Percentiles rank a stretch among this genome's conserved stretches.
phyloP scores from a whole-genome alignment of 176 grass and related monocot genomes.

The Otatea glauca region DNA sequence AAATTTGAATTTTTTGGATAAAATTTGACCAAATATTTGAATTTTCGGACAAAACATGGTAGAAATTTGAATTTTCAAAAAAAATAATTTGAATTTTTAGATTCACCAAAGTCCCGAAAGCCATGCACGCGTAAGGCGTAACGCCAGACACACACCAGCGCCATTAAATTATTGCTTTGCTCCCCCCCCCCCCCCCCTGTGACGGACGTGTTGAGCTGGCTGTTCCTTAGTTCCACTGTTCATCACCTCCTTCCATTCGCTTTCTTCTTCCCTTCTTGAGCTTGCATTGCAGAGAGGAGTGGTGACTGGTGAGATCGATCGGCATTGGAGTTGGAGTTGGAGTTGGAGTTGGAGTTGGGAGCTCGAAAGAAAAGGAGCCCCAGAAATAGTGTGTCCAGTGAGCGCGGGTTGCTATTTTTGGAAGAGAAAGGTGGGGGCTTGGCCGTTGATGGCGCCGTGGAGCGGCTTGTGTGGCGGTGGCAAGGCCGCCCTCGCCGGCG shows the following conservation, averaged over 20 bases:
- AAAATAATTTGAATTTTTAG: too few relatives aligned
- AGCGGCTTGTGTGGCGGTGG: conserved; percentile 53
- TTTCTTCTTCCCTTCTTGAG: neutral
- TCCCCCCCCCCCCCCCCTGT: neutral
- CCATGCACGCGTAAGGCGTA: too few relatives aligned
- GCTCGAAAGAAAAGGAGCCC: conserved; percentile 47
- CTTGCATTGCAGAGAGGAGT: conserved; percentile 4
- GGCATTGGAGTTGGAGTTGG: conserved; percentile 28
- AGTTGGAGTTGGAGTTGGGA: neutral
- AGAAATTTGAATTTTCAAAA: too few relatives aligned
- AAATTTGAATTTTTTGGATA: too few relatives aligned
- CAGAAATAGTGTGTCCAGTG: conserved; percentile 10
- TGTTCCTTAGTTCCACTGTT: neutral
- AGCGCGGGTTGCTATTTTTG: conserved; percentile 41
- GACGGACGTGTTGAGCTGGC: conserved; percentile 59
- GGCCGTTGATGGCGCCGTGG: conserved; percentile 61
- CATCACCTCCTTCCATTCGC: conserved; percentile 32
- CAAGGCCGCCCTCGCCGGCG: conserved; percentile 12
- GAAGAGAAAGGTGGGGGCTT: neutral
- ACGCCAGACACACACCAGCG: too few relatives aligned
- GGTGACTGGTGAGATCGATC: neutral
- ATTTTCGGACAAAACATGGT: too few relatives aligned
- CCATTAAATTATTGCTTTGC: neutral
- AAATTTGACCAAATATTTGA: too few relatives aligned
- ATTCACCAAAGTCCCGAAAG: too few relatives aligned